phyloP scores from a whole-genome alignment of 495 filamentous ascomycete species.

The Rostrohypoxylon terebratum region DNA sequence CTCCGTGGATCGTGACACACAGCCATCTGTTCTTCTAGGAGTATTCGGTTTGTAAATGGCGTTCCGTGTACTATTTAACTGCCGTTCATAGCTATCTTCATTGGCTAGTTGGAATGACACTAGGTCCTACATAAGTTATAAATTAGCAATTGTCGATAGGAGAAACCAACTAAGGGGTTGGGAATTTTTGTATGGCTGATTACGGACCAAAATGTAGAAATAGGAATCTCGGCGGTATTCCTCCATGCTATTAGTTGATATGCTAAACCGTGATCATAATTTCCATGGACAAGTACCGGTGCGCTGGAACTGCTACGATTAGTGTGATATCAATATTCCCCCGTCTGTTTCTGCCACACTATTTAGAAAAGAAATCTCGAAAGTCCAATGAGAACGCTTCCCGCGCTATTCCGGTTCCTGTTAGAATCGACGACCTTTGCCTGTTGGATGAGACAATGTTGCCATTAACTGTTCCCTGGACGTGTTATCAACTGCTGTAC shows the following conservation, averaged over 20 bases:
- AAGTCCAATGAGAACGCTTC: conserved; percentile 1
- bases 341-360: conserved; percentile 9
- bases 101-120: conserved; percentile 1
- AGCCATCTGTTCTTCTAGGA: background rate
- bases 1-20: conserved; percentile 1
- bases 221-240: conserved; percentile 11
- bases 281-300: conserved; percentile 10
- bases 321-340: background rate
- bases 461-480: conserved; percentile 13
- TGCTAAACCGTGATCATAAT: conserved; percentile 13
- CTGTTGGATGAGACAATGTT: conserved; percentile 23
- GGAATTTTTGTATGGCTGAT: background rate
- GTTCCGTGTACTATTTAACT: background rate
- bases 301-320: conserved; percentile 16
- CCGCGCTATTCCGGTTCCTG: background rate
- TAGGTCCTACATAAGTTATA: background rate
- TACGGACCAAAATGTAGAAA: background rate
- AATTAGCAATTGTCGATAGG: background rate
- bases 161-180: background rate
- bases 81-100: background rate
- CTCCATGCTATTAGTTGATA: background rate
- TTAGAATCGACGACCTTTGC: conserved; percentile 14
- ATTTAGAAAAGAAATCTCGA: conserved; percentile 20
- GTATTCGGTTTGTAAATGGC: background rate
- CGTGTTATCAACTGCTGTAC: background rate